phyloP scores from a whole-genome alignment of 768 basidiomycete genomes.

The Termitomyces sp. region DNA sequence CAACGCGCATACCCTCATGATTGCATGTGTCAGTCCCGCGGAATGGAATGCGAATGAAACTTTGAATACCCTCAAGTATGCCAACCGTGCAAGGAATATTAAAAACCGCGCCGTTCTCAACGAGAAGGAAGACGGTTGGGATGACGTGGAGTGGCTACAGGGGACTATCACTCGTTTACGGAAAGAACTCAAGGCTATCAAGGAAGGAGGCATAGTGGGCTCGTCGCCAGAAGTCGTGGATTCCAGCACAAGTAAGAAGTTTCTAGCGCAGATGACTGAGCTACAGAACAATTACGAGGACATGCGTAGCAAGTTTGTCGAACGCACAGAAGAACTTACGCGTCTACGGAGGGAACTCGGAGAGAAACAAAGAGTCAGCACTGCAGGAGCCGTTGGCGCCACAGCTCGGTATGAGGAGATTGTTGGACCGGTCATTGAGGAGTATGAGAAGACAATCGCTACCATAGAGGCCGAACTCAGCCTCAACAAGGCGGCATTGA shows the following conservation, averaged over 20 bases:
- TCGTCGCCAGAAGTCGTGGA: constrained; percentile 38
- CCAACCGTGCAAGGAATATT: constrained; percentile 95
- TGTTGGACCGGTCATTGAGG: constrained; percentile 96
- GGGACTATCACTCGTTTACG: constrained; percentile 78
- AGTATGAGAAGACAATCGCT: constrained; percentile 96
- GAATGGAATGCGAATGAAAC: constrained; percentile 96
- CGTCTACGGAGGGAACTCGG: constrained; percentile 74
- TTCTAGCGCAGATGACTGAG: constrained; percentile 76
- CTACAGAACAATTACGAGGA: constrained; percentile 84
- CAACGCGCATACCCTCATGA: constrained; percentile 98
- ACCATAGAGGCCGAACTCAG: constrained; percentile 92
- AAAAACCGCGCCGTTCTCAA: constrained; percentile 91
- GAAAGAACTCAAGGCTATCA: constrained; percentile 79
- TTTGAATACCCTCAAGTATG: constrained; percentile 93
- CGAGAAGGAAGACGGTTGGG: constrained; percentile 97
- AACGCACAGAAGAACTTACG: constrained; percentile 85
- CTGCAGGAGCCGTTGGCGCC: constrained; percentile 57
- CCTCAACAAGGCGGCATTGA: constrained; percentile 79
- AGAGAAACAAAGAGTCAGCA: constrained; percentile 58
- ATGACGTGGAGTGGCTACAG: constrained; percentile 96
- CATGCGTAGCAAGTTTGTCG: constrained; percentile 77
- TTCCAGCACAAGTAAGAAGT: constrained; percentile 61
- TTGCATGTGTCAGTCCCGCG: constrained; percentile 94
- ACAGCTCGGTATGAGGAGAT: constrained; percentile 85
- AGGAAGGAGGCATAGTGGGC: constrained; percentile 49